Base-by-base conservation (phyloP, 495 filamentous ascomycete genomes). In the Hamigera avellanea region DNA sequence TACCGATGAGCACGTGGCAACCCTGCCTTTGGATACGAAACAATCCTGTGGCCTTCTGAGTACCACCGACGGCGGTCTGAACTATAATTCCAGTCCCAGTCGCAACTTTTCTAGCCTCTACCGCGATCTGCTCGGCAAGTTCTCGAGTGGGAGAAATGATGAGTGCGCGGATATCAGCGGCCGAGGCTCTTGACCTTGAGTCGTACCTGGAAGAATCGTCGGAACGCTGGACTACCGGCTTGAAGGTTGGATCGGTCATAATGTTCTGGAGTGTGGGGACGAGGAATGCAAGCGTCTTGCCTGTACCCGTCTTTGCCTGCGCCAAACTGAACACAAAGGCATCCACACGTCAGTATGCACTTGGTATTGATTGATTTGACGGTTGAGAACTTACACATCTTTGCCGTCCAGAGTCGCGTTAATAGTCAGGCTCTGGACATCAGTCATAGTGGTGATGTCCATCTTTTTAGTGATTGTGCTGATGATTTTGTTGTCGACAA, bases 61-160 rank as follows among this genome's bases (percentile, higher is more conserved):
- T 87, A 13, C 91, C 91, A 51, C 91, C 91, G 8, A 96, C 91
- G 26, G 87, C 93, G 26, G 75, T 74, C 57, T 94, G 86, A 16
- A 93, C 80, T 14, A 79, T 57, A 21, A 98, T 55, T 6, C 76
- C 73, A 0, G 84, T 93, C 36, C 69, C 62, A 6, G 26, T 28
- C 3, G 72, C 70, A n/a, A 95, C 50, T 52, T 78, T 89, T 29
- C 42, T 59, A 2, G 91, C 87, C 52, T 98, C 91, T 0, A 60
- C 74, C 8, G 80, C 83, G 45, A 98, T 96, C 62, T 98, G 91
- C 54, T 94, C 85, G 3, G 91, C 91, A 42, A 98, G 70, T 61
- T 98, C 91, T 40, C 91, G 76, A 14, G 91, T 98, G 7, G 91
- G 91, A 0, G 93, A 96, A 41, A 98, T 76, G 51, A 98, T 78